Base-by-base conservation (phyloP, 176 grass and related monocot genomes). In the Carex myosuroides region DNA sequence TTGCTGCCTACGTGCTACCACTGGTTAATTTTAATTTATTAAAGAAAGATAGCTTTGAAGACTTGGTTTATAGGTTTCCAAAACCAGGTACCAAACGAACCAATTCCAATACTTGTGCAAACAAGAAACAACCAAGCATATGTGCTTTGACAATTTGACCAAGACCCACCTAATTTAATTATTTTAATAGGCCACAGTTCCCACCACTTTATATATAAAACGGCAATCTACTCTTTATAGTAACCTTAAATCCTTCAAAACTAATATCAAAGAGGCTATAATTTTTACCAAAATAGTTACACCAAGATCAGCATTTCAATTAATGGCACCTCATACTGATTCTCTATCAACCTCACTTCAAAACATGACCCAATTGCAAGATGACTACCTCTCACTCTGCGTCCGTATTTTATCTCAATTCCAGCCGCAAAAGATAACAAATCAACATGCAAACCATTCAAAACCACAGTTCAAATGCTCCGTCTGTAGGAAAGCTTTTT, bases 401-500 rank as follows among this genome's bases (percentile, higher is more conserved):
- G 81, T 92, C 83, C 84, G 81, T 65, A 88, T 88, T 53, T 66
- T 94, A 73, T 81, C 90, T 14, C 32, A 46, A 32, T 37, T 29
- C 60, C 48, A 66, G 8, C 64, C 59, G 6, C 26, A 41, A 8
- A 37, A 78, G 16, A 13, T 22, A 6, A 9, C 58, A 65, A 14
- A 59, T 9, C 3, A 55, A 8, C 3, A 58, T 9, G 20, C 44
- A 42, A 53, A 26, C 20, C 56, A 55, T 33, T 12, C 26, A 60
- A 88, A 89, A 81, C 92, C 85, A 32, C 79, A 79, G 0, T 88
- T 89, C 80, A 86, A 82, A 69, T 94, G 93, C 85, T 91, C 91
- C 30, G 79, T 97, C 73, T 97, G 94, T 50, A 65, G 89, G 56
- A 97, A 97, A 87, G 68, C 89, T 56, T 97, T 97, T 85, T 37